phyloP scores from a whole-genome alignment of 169 alveolate genomes.

The Plasmodium billcollinsi region DNA sequence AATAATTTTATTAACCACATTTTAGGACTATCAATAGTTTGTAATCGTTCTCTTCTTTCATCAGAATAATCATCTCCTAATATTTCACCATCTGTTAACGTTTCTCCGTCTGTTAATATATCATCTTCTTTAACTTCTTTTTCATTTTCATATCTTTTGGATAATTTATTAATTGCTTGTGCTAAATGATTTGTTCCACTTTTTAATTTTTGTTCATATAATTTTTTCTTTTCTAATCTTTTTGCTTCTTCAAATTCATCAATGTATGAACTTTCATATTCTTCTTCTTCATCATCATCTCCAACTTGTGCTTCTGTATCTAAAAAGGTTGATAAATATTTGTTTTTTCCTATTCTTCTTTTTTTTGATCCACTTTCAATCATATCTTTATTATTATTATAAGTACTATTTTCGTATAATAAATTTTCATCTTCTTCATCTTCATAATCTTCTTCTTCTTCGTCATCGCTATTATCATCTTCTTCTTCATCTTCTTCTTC shows the following conservation, averaged over 20 bases:
- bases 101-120: conserved; percentile 78
- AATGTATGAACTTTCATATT: conserved; percentile 87
- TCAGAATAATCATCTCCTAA: conserved; percentile 63
- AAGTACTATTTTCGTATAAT: neutral
- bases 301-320: conserved; percentile 92
- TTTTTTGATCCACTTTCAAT: conserved; percentile 5
- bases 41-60: conserved; percentile 37
- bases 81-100: conserved; percentile 79
- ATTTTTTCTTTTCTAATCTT: conserved; percentile 82
- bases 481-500: conserved; percentile 21
- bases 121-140: conserved; percentile 84
- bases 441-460: conserved; percentile 9
- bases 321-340: conserved; percentile 85
- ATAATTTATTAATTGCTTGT: conserved; percentile 88
- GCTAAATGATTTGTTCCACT: conserved; percentile 91
- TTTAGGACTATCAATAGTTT: conserved; percentile 86
- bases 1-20: conserved; percentile 88
- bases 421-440: conserved; percentile 13
- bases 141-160: conserved; percentile 87
- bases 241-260: conserved; percentile 87
- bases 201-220: conserved; percentile 69
- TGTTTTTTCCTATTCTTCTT: conserved; percentile 44
- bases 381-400: neutral
- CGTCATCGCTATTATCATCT: neutral
- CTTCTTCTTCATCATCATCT: conserved; percentile 86